A percentile compares a stretch with the other conserved stretches of the same genome.
phyloP scores from a whole-genome alignment of 1,139 yeast genomes.

The Sugiyamaella paludigena region DNA sequence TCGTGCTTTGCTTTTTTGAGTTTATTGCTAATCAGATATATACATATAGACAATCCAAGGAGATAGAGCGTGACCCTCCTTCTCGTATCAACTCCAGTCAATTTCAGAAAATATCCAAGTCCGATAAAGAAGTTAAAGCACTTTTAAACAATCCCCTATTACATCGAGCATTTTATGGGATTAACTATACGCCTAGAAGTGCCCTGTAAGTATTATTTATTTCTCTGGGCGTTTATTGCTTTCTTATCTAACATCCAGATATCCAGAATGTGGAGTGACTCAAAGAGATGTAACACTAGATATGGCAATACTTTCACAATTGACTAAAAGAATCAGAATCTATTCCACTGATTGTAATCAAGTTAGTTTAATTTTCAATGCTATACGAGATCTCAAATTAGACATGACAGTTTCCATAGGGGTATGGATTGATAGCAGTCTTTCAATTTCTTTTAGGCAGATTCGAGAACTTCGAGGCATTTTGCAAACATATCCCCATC shows the following conservation, averaged over 20 bases:
- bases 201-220: slow-evolving; percentile 32
- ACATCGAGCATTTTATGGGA: slow-evolving; percentile 50
- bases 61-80: background rate
- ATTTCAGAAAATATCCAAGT: slow-evolving; percentile 5
- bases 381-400: slow-evolving; percentile 50
- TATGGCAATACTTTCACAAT: slow-evolving; percentile 53
- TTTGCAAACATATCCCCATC: slow-evolving; percentile 46
- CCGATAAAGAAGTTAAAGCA: slow-evolving; percentile 24
- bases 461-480: slow-evolving; percentile 42
- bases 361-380: slow-evolving; percentile 50
- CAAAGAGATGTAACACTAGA: slow-evolving; percentile 54
- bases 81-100: background rate
- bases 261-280: slow-evolving; percentile 47
- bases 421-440: slow-evolving; percentile 56
- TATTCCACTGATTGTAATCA: slow-evolving; percentile 68
- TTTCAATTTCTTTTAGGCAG: slow-evolving; percentile 44
- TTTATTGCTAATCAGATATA: background rate
- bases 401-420: slow-evolving; percentile 62
- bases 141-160: slow-evolving; percentile 36
- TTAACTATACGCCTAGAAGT: slow-evolving; percentile 58
- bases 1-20: too few relatives aligned
- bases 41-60: background rate
- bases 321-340: slow-evolving; percentile 56
- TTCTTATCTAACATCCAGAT: slow-evolving; percentile 9
- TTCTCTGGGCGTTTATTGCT: background rate